These are phyloP conservation scores for Benincasa hispida DNA, from an alignment of 306 rosid genomes.

Conservation along the genomic window DNA sequence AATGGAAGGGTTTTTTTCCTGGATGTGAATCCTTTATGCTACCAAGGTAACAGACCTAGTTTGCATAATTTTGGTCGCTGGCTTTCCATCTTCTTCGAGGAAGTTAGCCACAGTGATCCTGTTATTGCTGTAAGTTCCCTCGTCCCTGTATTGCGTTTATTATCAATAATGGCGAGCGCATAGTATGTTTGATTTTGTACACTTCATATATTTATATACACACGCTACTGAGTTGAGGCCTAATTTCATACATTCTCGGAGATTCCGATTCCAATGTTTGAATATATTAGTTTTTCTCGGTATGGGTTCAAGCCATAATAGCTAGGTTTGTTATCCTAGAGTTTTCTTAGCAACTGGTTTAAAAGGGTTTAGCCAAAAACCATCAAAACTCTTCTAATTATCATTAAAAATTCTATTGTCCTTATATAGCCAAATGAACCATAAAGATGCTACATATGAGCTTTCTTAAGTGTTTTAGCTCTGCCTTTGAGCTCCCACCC, in stretches of 20 bases:
- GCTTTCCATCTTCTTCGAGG: constrained; percentile 51
- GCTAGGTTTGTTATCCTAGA: background rate
- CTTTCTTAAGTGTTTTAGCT: background rate
- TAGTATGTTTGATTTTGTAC: background rate
- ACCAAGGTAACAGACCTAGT: constrained; percentile 57
- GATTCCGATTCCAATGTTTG: background rate
- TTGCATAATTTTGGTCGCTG: constrained; percentile 51
- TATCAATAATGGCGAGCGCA: background rate
- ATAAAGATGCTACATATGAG: background rate
- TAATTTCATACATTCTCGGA: background rate
- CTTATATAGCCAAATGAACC: background rate
- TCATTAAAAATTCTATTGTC: background rate
- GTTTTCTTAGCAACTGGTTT: background rate
- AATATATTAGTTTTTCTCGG: background rate
- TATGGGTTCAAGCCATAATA: background rate
- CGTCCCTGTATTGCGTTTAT: background rate
- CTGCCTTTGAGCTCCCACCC: background rate
- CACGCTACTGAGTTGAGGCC: background rate
- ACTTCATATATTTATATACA: background rate
- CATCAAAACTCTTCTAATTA: background rate
- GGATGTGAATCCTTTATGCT: constrained; percentile 79
- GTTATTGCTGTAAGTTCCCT: constrained; percentile 51
- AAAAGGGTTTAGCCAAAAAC: background rate
- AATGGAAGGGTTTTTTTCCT: constrained; percentile 60
- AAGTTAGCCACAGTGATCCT: constrained; percentile 54